These are phyloP conservation scores for Saccharomycopsis fermentans DNA, from an alignment of 805 yeast species.

Conservation along the genomic window DNA sequence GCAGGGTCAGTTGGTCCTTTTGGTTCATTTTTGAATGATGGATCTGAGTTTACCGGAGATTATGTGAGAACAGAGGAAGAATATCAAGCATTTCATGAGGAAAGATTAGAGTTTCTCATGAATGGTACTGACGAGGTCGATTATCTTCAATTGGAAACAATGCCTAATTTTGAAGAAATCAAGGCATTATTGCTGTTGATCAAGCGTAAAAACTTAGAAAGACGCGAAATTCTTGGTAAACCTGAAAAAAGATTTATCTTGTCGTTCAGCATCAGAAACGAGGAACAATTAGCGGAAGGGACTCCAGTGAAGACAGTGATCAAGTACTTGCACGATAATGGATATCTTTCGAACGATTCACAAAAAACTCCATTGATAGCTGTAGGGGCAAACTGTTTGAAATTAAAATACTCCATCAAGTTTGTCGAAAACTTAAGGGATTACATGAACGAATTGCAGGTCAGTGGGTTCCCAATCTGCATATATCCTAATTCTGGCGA, in stretches of 20 bases:
- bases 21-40: slow-evolving; percentile 59
- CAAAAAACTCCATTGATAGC: slow-evolving; percentile 30
- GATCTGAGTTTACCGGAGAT: slow-evolving; percentile 66
- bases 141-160: slow-evolving; percentile 58
- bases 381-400: slow-evolving; percentile 64
- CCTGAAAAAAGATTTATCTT: slow-evolving; percentile 19
- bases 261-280: slow-evolving; percentile 33
- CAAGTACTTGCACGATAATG: slow-evolving; percentile 5
- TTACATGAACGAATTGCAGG: slow-evolving; percentile 19
- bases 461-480: slow-evolving; percentile 30
- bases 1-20: slow-evolving; percentile 71
- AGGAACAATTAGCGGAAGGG: slow-evolving; percentile 40
- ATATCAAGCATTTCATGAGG: slow-evolving; percentile 41
- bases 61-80: slow-evolving; percentile 34
- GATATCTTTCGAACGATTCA: slow-evolving; percentile 6
- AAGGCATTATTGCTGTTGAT: slow-evolving; percentile 37
- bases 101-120: slow-evolving; percentile 32
- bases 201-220: slow-evolving; percentile 23
- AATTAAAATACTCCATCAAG: slow-evolving; percentile 30
- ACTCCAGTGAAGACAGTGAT: slow-evolving; percentile 30
- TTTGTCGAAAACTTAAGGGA: slow-evolving; percentile 30
- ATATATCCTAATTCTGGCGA: slow-evolving; percentile 76
- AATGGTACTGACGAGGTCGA: slow-evolving; percentile 35
- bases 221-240: slow-evolving; percentile 22
- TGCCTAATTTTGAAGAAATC: slow-evolving; percentile 53